Conservation (phyloP, 371 early-diverging fungal genomes). For the Coemansia sp. region DNA sequence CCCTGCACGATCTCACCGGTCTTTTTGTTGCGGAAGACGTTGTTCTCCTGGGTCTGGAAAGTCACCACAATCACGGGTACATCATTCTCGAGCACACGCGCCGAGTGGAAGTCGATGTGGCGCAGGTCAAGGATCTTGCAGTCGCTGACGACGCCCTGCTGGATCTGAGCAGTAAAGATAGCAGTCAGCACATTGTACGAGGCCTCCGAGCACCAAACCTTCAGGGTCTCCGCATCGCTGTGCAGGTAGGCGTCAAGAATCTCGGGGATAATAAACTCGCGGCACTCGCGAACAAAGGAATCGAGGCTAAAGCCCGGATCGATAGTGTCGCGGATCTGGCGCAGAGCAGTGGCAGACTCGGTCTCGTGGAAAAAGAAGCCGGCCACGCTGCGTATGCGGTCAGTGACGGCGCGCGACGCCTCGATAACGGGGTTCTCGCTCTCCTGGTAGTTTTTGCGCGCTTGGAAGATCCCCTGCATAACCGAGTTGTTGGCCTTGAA, state of each 20-base stretch:
- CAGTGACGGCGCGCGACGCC: conserved; percentile 78
- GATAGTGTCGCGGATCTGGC: conserved; percentile 72
- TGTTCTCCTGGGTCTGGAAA: conserved; percentile 92
- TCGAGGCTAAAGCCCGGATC: conserved; percentile 89
- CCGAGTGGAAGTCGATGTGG: conserved; percentile 79
- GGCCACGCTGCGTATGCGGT: conserved; percentile 69
- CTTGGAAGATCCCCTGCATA: conserved; percentile 79
- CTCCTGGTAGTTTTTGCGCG: conserved; percentile 81
- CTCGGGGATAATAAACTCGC: conserved; percentile 94
- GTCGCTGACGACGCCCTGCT: conserved; percentile 87
- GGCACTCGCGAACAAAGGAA: conserved; percentile 82
- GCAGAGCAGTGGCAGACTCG: conserved; percentile 87
- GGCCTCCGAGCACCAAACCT: conserved; percentile 93
- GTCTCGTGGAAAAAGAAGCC: conserved; percentile 87
- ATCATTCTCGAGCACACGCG: conserved; percentile 89
- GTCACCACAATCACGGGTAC: conserved; percentile 85
- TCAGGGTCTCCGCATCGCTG: conserved; percentile 79
- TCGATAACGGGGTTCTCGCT: conserved; percentile 89
- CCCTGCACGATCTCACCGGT: conserved; percentile 85
- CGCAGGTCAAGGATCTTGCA: conserved; percentile 92
- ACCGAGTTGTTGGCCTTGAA: conserved; percentile 90
- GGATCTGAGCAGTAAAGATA: conserved; percentile 79
- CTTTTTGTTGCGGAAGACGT: conserved; percentile 83
- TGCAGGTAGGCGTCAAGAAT: conserved; percentile 92
- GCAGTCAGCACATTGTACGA: conserved; percentile 87